A percentile compares a stretch with the other conserved stretches of the same genome.
phyloP scores from a whole-genome alignment of 1,284 basidiomycete genomes.

The Termitomyces sp. region DNA sequence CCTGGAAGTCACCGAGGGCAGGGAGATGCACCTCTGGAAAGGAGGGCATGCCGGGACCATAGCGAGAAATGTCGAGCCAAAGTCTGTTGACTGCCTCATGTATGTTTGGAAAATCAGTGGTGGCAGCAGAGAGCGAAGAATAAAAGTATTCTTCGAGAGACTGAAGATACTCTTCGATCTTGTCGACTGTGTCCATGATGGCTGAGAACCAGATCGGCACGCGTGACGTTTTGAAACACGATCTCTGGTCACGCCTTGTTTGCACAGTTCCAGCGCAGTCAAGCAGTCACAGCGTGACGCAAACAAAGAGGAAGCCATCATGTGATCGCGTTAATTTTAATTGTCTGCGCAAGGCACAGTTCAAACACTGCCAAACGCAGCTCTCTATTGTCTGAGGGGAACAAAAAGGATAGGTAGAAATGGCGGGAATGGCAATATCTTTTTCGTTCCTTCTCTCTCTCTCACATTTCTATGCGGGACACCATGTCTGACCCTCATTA shows the following conservation, averaged over 20 bases:
- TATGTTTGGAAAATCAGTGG: constrained; percentile 56
- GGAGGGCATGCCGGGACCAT: constrained; percentile 65
- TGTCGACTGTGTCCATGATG: constrained; percentile 48
- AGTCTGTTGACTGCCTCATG: constrained; percentile 62
- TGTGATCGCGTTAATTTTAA: constrained; percentile 7
- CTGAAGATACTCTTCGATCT: constrained; percentile 67
- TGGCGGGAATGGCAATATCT: background rate
- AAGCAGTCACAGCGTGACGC: background rate
- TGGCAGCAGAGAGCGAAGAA: constrained; percentile 51
- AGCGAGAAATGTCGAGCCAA: constrained; percentile 74
- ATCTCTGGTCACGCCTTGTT: too few relatives aligned
- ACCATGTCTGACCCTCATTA: constrained; percentile 20
- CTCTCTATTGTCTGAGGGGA: constrained; percentile 8
- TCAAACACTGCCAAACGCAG: constrained; percentile 1
- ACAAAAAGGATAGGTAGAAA: constrained; percentile 9
- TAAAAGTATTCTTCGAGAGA: constrained; percentile 61
- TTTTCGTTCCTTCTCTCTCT: constrained; percentile 3
- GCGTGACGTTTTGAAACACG: too few relatives aligned
- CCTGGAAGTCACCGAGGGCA: constrained; percentile 65
- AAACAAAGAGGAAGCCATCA: background rate
- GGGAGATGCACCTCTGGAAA: constrained; percentile 60
- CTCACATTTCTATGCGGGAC: constrained; percentile 19
- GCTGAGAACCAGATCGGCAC: too few relatives aligned
- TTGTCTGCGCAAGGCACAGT: constrained; percentile 3
- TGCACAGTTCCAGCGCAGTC: constrained; percentile 19